phyloP scores from a whole-genome alignment of 768 basidiomycete species.

The Lyophyllum semitale region DNA sequence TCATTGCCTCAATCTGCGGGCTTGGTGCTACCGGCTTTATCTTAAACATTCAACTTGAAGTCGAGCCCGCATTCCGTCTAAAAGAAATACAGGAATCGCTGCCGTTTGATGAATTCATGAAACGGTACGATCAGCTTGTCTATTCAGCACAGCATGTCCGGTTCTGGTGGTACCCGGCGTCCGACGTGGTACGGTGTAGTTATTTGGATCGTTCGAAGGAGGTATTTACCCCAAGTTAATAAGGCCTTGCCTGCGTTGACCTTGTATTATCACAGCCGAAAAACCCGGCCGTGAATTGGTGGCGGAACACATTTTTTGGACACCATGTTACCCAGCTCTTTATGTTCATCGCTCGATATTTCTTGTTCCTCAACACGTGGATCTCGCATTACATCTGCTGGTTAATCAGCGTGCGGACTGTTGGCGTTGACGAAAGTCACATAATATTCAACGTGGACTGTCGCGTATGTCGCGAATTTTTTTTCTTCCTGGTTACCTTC shows the following conservation, averaged over 20 bases:
- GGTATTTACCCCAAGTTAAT: conserved; percentile 43
- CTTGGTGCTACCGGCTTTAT: conserved; percentile 91
- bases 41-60: conserved; percentile 71
- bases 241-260: conserved; percentile 6
- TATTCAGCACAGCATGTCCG: conserved; percentile 84
- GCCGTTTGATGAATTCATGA: conserved; percentile 63
- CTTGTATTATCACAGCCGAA: conserved; percentile 42
- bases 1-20: conserved; percentile 88
- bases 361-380: conserved; percentile 61
- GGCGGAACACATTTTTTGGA: conserved; percentile 71
- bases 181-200: conserved; percentile 70
- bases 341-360: conserved; percentile 73
- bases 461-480: conserved; percentile 54
- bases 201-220: conserved; percentile 74
- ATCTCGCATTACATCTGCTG: conserved; percentile 68
- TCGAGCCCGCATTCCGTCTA: conserved; percentile 82
- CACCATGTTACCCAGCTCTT: conserved; percentile 83
- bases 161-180: conserved; percentile 93
- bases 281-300: conserved; percentile 57
- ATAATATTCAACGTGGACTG: conserved; percentile 93
- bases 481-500: neutral
- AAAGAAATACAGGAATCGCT: conserved; percentile 68
- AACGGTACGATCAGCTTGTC: conserved; percentile 55
- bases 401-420: conserved; percentile 56
- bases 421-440: conserved; percentile 76